Evolutionary conservation across 1,139 yeast genomes (phyloP), one percentile per base, ranked within the genome.

Genomic region (Wickerhamomyces sp.): DNA sequence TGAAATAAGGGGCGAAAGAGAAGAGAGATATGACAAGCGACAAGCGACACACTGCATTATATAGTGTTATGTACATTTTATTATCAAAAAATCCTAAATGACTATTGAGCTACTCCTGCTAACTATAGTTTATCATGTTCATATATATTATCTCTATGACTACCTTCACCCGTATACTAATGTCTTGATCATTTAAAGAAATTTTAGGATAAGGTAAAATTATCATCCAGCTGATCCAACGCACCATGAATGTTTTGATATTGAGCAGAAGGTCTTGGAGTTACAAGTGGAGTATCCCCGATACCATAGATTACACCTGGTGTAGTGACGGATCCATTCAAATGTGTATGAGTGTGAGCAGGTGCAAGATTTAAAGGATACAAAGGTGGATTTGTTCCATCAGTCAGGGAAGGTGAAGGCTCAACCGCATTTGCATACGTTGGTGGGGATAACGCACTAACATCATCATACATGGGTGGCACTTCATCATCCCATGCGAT

Each of bases 401-500:
- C 50, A 43, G 50, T 14, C 41, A 43, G 26, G 43, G 49, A 50
- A 1, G 69, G 66, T 18, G 1, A 68, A 62, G 39, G 50, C 46
- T 15, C 45, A 4, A 45, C 15, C 1, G 57, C 50, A 13, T 40
- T 43, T 54, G 61, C 73, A 62, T 88, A 88, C 8, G 81, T 81
- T 2, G 99, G 99, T 0, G 99, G 98, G 39, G 94, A 80, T 40
- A 87, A 71, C 0, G 94, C 79, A 32, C 81, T 72, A 18, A 91
- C 91, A 57, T 89, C 93, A 44, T 80, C 89, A 60, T 94, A 93
- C 26, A 89, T 87, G 1, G 99, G 99, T 1, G 99, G 99, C 18
- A 93, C 98, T 64, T 93, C 99, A 61, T 91, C 98, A 65, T 93
- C 98, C 99, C 99, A 93, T 0, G 98, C 87, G 34, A 93, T 88